Conservation (phyloP, 768 basidiomycete species). For the Leccinum ochraceum region DNA sequence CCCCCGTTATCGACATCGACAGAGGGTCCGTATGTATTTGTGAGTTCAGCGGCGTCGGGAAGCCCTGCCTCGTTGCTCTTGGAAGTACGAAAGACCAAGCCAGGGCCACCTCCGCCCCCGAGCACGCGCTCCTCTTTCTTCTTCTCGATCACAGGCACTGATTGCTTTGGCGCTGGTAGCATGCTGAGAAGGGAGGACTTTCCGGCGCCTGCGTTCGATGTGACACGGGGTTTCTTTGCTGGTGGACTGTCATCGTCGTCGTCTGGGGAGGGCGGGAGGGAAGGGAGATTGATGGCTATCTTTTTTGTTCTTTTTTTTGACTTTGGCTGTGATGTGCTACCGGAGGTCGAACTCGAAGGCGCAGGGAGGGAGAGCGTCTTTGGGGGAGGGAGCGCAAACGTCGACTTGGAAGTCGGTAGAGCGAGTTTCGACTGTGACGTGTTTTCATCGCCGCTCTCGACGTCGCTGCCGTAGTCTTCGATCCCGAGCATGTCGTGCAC, state of each 20-base stretch:
- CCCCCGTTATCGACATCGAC: conserved; percentile 16
- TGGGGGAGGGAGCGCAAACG: conserved; percentile 40
- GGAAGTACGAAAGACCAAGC: conserved; percentile 56
- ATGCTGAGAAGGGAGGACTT: conserved; percentile 66
- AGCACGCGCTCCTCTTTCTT: conserved; percentile 53
- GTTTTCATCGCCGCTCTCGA: conserved; percentile 53
- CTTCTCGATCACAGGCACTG: conserved; percentile 37
- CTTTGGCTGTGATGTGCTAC: conserved; percentile 24
- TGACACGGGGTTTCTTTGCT: conserved; percentile 58
- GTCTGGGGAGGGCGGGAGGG: conserved; percentile 35
- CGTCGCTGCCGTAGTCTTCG: conserved; percentile 77
- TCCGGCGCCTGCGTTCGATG: conserved; percentile 50
- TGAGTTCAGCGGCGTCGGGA: conserved; percentile 19
- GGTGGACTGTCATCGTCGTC: conserved; percentile 52
- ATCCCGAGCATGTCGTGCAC: conserved; percentile 62
- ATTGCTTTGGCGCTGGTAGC: conserved; percentile 73
- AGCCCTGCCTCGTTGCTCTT: conserved; percentile 11
- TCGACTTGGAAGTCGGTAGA: conserved; percentile 32
- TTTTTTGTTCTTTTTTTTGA: conserved; percentile 50
- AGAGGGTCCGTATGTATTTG: conserved; percentile 24
- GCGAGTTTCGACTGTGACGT: conserved; percentile 20
- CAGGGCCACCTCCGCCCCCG: conserved; percentile 61
- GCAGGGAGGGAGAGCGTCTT: conserved; percentile 32
- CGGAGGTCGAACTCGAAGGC: conserved; percentile 18
- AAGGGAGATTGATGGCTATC: conserved; percentile 40